Conservation (phyloP, 768 basidiomycete species). For the Mycena alexandri region DNA sequence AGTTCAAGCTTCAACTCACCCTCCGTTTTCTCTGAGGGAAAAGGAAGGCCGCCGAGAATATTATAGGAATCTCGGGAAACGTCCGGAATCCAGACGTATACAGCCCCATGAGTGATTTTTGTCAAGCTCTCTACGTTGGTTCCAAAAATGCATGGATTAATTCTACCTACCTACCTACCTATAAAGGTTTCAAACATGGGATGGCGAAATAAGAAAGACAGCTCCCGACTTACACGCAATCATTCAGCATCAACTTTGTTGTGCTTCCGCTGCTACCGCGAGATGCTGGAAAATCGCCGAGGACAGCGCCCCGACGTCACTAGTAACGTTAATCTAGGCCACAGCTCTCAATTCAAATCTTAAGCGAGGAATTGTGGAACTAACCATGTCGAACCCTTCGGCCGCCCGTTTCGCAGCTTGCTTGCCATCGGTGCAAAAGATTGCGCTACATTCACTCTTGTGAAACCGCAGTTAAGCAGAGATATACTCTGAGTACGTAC, state of each 20-base stretch:
- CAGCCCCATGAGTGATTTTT: no score
- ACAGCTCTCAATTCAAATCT: not conserved
- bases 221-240: not conserved
- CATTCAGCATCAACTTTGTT: not conserved
- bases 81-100: no score
- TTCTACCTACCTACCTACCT: no score
- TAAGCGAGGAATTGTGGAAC: conserved; percentile 10
- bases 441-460: conserved; percentile 50
- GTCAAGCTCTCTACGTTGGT: no score
- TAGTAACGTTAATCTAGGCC: conserved; percentile 62
- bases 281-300: conserved; percentile 49
- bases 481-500: conserved; percentile 44
- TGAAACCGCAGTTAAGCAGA: no score
- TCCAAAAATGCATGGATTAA: no score
- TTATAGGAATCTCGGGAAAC: no score
- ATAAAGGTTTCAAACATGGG: no score
- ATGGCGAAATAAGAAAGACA: not conserved
- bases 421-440: conserved; percentile 60
- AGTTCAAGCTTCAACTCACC: no score
- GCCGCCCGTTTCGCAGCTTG: conserved; percentile 58
- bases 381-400: conserved; percentile 67
- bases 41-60: no score
- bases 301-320: conserved; percentile 59
- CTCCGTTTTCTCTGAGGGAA: no score
- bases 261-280: conserved; percentile 32